A percentile compares a stretch with the other conserved stretches of the same genome.
Evolutionary conservation across 257 asterid species (phyloP).

Genomic region (Verbascum thapsus): DNA sequence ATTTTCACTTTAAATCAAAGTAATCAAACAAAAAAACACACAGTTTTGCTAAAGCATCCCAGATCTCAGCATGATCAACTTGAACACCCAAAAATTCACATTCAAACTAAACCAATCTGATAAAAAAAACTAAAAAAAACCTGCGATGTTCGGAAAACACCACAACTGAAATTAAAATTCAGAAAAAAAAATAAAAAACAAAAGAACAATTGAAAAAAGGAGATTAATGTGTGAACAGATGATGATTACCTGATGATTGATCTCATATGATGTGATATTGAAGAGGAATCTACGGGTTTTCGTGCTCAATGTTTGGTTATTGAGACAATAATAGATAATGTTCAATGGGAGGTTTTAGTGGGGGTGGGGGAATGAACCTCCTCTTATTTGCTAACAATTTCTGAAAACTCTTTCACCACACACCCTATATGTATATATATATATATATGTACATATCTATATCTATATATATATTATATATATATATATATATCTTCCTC

Average conservation of each 20-base stretch:
- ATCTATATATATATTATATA: no score
- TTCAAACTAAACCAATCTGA: not conserved
- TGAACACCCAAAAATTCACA: conserved; percentile 18
- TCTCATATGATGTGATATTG: no score
- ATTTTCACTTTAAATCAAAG: conserved; percentile 10
- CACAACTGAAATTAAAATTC: conserved; percentile 10
- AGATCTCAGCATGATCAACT: conserved; percentile 28
- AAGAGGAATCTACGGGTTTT: not conserved
- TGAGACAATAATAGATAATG: no score
- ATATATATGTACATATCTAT: no score
- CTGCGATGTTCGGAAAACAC: no score
- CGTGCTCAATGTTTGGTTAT: no score
- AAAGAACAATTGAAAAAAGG: not conserved
- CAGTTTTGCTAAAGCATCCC: not conserved
- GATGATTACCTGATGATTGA: conserved; percentile 17
- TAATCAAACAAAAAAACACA: not conserved
- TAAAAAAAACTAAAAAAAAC: not conserved
- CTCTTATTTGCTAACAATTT: no score
- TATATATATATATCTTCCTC: no score
- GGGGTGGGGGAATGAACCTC: no score
- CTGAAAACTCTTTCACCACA: no score
- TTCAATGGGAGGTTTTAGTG: no score
- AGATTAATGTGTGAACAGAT: not conserved
- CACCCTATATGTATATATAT: no score
- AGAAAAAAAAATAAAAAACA: not conserved